These are phyloP conservation scores for Penicillium sp. DNA, from an alignment of 2,329 filamentous ascomycete genomes.

Conservation along the genomic window DNA sequence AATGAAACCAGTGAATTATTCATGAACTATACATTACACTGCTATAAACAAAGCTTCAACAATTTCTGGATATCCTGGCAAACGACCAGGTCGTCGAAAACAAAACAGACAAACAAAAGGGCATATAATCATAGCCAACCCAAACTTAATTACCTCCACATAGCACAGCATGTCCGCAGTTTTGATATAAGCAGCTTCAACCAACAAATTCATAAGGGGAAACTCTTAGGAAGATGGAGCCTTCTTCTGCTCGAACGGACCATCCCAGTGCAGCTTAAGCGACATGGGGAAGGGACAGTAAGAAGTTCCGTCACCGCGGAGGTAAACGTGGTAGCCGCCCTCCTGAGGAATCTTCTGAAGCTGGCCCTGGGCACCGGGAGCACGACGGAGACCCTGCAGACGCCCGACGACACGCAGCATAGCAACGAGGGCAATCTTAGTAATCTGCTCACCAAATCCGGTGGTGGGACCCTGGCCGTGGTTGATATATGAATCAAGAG, in stretches of 20 bases:
- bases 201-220: neutral
- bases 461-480: conserved; percentile 63
- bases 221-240: conserved; percentile 2
- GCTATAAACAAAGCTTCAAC: conserved; percentile 14
- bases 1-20: neutral
- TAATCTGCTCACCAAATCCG: conserved; percentile 62
- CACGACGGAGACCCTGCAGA: conserved; percentile 60
- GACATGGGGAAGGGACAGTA: conserved; percentile 54
- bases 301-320: conserved; percentile 65
- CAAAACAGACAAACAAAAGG: conserved; percentile 13
- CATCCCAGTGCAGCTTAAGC: conserved; percentile 49
- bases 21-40: conserved; percentile 20
- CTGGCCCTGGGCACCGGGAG: conserved; percentile 63
- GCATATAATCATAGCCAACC: conserved; percentile 15
- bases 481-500: conserved; percentile 64
- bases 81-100: conserved; percentile 16
- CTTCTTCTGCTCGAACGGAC: conserved; percentile 28
- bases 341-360: conserved; percentile 63
- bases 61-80: conserved; percentile 27
- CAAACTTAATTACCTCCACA: neutral
- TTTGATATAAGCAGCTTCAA: neutral
- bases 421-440: conserved; percentile 62
- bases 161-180: neutral
- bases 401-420: conserved; percentile 67
- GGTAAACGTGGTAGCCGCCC: conserved; percentile 60